Evolutionary conservation across 352 stramenopile species (phyloP).

Genomic region (Hyaloperonospora arabidopsidis): DNA sequence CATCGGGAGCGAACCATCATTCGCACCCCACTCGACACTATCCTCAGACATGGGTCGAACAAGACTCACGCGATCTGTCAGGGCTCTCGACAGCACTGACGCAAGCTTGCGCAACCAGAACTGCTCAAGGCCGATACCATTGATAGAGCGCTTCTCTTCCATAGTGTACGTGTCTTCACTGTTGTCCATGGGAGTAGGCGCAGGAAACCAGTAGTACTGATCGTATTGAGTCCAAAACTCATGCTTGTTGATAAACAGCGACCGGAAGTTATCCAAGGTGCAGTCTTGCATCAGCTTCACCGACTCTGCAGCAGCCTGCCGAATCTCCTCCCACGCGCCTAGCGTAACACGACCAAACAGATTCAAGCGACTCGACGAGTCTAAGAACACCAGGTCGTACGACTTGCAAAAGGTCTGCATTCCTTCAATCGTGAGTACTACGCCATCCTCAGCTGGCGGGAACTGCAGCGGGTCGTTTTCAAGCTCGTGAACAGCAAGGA

Average conservation of each 20-base stretch:
- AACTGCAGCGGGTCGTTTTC: constrained; percentile 63
- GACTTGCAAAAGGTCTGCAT: constrained; percentile 55
- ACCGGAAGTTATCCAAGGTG: constrained; percentile 66
- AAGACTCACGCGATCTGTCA: constrained; percentile 61
- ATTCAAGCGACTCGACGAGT: constrained; percentile 68
- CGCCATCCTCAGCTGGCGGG: constrained; percentile 40
- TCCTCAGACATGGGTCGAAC: constrained; percentile 46
- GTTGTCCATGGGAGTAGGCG: constrained; percentile 38
- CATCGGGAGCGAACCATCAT: constrained; percentile 29
- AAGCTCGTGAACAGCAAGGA: constrained; percentile 60
- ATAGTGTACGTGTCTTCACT: constrained; percentile 54
- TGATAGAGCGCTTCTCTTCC: constrained; percentile 62
- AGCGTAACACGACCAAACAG: constrained; percentile 57
- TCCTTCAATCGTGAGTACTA: constrained; percentile 56
- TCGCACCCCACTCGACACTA: constrained; percentile 45
- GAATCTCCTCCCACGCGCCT: constrained; percentile 65
- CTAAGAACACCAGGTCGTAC: constrained; percentile 73
- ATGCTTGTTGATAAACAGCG: constrained; percentile 76
- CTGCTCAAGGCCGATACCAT: constrained; percentile 64
- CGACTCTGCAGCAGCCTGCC: constrained; percentile 52
- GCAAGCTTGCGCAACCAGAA: constrained; percentile 61
- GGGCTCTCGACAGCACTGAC: constrained; percentile 37
- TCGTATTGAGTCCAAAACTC: constrained; percentile 81
- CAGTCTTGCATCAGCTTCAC: constrained; percentile 53
- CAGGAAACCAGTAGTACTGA: constrained; percentile 79